Evolutionary conservation across 306 rosid species (phyloP).

Genomic region (Oemleria cerasiformis): DNA sequence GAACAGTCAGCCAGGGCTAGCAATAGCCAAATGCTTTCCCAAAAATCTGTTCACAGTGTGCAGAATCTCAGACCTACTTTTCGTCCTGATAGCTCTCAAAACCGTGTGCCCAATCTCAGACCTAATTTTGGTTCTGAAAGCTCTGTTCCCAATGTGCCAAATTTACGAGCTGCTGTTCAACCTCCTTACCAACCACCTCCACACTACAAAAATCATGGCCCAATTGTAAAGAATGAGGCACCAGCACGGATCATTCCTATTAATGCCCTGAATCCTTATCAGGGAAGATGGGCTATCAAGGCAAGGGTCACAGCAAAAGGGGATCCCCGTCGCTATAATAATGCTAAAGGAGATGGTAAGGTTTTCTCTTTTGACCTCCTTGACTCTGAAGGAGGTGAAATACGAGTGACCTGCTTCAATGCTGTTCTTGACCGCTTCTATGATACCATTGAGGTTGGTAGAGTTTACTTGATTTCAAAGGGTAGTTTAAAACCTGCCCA

Average conservation of each 20-base stretch:
- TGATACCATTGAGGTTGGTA: conserved; percentile 75
- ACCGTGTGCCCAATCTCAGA: not conserved
- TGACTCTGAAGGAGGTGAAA: conserved; percentile 97
- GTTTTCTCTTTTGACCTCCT: conserved; percentile 95
- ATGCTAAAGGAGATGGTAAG: conserved; percentile 97
- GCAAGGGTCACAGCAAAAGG: conserved; percentile 98
- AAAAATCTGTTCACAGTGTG: conserved; percentile 30
- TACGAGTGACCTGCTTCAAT: conserved; percentile 92
- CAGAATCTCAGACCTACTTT: conserved; percentile 65
- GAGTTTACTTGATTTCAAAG: conserved; percentile 85
- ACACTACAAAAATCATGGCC: conserved; percentile 62
- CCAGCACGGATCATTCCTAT: conserved; percentile 88
- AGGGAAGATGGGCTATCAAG: conserved; percentile 97
- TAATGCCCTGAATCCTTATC: conserved; percentile 87
- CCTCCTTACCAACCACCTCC: conserved; percentile 89
- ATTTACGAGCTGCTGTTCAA: conserved; percentile 73
- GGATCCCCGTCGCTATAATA: conserved; percentile 89
- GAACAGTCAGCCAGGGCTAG: conserved; percentile 35
- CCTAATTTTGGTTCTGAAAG: conserved; percentile 1
- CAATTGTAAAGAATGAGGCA: conserved; percentile 88
- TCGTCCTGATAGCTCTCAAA: conserved; percentile 41
- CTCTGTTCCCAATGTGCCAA: conserved; percentile 23
- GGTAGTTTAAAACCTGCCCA: conserved; percentile 93
- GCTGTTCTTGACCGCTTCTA: conserved; percentile 91
- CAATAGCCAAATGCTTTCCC: conserved; percentile 32